Base-by-base conservation (phyloP, 768 basidiomycete species). In the Suillus placidus region DNA sequence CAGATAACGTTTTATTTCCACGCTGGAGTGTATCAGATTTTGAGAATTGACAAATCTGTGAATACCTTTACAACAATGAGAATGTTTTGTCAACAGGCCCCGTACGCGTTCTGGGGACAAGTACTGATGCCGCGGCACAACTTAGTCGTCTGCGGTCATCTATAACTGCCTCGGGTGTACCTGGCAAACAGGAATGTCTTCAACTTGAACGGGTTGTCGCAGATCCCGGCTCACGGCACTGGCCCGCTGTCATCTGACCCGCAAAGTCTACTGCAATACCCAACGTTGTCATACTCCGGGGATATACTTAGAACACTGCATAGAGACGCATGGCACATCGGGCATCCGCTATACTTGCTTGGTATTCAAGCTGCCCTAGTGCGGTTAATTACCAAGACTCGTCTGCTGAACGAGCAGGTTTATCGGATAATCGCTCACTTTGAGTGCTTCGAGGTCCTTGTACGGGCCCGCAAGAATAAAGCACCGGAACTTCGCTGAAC, bases 391-490 rank as follows among this genome's bases (percentile, higher is more conserved):
- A 23, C 40, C 14, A 49, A 49, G 23, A n/a, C 40, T 18, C 13
- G 26, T 51, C 49, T 51, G 49, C 49, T 51, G 26, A 51, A 51
- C 10, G 32, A 34, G 32, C 52, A 34, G 18, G 54, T n/a, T n/a
- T 18, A 16, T 55, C 54, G 18, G 10, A 20, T 55, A 55, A 55
- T 55, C 32, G 34, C 32, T 34, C 54, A 26, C 23, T 57, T 57
- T 4, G 7, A 57, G 56, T 37, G 37, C 56, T 38, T 57, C 56
- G 37, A 57, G 56, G 56, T 57, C 56, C 56, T 38, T 57, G 35
- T 58, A 40, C 57, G 57, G 23, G n/a, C 16, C 37, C 37, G 37
- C 57, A 58, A 40, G 38, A 38, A 58, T 26, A 35, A 26, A 37
- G 0, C 56, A 38, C 34, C 56, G 56, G 56, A 37, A 57, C 35